These are phyloP conservation scores for Aspergillus nidulans DNA, from an alignment of 495 filamentous ascomycete species.

Conservation along the genomic window DNA sequence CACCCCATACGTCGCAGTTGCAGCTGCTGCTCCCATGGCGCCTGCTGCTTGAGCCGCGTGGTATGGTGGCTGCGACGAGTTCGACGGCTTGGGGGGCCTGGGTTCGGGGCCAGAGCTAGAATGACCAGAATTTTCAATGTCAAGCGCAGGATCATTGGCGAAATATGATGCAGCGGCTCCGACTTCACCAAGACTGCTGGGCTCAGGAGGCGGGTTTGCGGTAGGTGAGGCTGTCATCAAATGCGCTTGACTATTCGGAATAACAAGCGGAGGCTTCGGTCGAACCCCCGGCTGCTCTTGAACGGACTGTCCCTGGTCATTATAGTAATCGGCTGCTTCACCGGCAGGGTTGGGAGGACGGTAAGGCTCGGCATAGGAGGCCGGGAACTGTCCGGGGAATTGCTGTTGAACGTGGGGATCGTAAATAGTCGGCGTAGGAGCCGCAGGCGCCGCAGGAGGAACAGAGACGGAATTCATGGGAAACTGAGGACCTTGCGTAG, in stretches of 20 bases:
- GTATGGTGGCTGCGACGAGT: slow-evolving; percentile 18
- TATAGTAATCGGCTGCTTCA: slow-evolving; percentile 63
- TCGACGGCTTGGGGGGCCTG: slow-evolving; percentile 26
- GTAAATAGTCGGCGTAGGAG: slow-evolving; percentile 22
- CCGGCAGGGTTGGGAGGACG: slow-evolving; percentile 52
- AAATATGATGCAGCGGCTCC: slow-evolving; percentile 52
- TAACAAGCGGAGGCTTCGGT: slow-evolving; percentile 47
- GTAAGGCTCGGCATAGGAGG: slow-evolving; percentile 41
- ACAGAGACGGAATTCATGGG: slow-evolving; percentile 17
- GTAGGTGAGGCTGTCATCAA: slow-evolving; percentile 45
- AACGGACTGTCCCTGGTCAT: slow-evolving; percentile 61
- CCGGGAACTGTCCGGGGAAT: slow-evolving; percentile 56
- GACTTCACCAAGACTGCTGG: slow-evolving; percentile 44
- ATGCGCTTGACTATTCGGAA: slow-evolving; percentile 48
- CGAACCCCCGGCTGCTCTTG: slow-evolving; percentile 57
- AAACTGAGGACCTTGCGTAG: slow-evolving; percentile 8
- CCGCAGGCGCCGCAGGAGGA: slow-evolving; percentile 19
- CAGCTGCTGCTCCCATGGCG: slow-evolving; percentile 22
- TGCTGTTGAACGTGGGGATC: slow-evolving; percentile 54
- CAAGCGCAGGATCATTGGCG: slow-evolving; percentile 19
- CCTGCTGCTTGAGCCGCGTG: slow-evolving; percentile 19
- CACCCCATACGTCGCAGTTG: slow-evolving; percentile 27
- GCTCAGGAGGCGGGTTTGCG: slow-evolving; percentile 48
- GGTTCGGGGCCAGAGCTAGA: slow-evolving; percentile 17
- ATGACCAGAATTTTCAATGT: slow-evolving; percentile 10